phyloP scores from a whole-genome alignment of 2,329 filamentous ascomycete genomes.

The Aspergillus sp. region DNA sequence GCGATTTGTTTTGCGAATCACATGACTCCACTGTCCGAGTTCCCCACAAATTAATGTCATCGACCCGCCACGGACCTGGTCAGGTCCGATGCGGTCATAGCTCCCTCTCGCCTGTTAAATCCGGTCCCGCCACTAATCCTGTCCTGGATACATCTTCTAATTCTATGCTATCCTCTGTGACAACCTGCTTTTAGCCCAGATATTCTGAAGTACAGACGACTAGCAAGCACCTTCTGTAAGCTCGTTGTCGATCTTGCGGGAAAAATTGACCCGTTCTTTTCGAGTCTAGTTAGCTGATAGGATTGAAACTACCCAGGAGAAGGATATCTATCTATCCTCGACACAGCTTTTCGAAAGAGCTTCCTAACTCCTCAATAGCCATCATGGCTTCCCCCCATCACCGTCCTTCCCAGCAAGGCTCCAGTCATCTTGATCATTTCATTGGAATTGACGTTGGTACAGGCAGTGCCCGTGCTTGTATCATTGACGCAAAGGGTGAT shows the following conservation, averaged over 20 bases:
- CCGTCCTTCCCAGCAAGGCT: conserved; percentile 25
- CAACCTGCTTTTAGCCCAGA: too few species aligned
- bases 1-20: not conserved
- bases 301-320: not conserved
- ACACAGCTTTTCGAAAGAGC: not conserved
- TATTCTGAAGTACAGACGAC: too few species aligned
- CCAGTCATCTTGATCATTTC: conserved; percentile 53
- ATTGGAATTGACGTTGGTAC: conserved; percentile 96
- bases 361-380: not conserved
- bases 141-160: not conserved
- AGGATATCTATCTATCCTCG: not conserved
- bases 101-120: not conserved
- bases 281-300: not conserved
- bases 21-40: not conserved
- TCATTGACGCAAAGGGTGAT: conserved; percentile 86
- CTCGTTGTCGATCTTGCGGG: too few species aligned
- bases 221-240: too few species aligned
- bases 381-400: conserved; percentile 30
- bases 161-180: too few species aligned
- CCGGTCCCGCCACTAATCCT: not conserved
- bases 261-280: not conserved
- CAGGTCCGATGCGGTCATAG: conserved; percentile 2
- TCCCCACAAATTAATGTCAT: not conserved
- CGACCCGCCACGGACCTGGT: conserved; percentile 1
- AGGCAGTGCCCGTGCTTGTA: conserved; percentile 87